These are phyloP conservation scores for Tausonia pullulans DNA, from an alignment of 1,284 basidiomycete genomes.

Conservation along the genomic window DNA sequence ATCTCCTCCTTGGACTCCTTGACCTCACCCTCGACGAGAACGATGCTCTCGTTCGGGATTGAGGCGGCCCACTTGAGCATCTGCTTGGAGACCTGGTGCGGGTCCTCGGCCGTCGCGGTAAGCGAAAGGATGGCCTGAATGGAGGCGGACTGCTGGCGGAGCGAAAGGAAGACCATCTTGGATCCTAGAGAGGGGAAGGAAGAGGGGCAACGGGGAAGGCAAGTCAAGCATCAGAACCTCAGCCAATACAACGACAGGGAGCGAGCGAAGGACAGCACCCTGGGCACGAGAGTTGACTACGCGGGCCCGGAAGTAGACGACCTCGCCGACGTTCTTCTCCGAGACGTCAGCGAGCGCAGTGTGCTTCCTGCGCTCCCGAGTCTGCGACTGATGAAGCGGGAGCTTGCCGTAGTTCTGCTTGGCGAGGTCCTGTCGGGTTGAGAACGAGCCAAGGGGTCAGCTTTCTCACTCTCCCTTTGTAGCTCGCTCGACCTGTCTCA, in stretches of 20 bases:
- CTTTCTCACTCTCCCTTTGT: background rate
- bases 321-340: slow-evolving; percentile 59
- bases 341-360: slow-evolving; percentile 57
- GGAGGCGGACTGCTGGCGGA: slow-evolving; percentile 80
- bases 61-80: slow-evolving; percentile 90
- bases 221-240: background rate
- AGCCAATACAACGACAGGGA: background rate
- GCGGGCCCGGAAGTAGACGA: slow-evolving; percentile 74
- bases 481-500: background rate
- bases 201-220: background rate
- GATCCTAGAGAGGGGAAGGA: slow-evolving; percentile 32
- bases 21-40: slow-evolving; percentile 73
- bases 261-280: slow-evolving; percentile 39
- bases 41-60: slow-evolving; percentile 78
- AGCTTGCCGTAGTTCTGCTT: slow-evolving; percentile 78
- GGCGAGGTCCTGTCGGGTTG: slow-evolving; percentile 57
- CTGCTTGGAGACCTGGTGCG: slow-evolving; percentile 82
- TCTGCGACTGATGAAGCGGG: slow-evolving; percentile 85
- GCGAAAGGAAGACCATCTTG: slow-evolving; percentile 89
- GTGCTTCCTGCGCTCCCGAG: slow-evolving; percentile 40
- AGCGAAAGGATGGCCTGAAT: slow-evolving; percentile 78
- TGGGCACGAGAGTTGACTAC: slow-evolving; percentile 86
- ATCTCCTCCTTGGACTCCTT: slow-evolving; percentile 75
- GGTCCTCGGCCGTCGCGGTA: slow-evolving; percentile 37
- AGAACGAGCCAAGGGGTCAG: no score